These are phyloP conservation scores for Penstemon eatonii DNA, from an alignment of 257 asterid genomes.

Conservation along the genomic window DNA sequence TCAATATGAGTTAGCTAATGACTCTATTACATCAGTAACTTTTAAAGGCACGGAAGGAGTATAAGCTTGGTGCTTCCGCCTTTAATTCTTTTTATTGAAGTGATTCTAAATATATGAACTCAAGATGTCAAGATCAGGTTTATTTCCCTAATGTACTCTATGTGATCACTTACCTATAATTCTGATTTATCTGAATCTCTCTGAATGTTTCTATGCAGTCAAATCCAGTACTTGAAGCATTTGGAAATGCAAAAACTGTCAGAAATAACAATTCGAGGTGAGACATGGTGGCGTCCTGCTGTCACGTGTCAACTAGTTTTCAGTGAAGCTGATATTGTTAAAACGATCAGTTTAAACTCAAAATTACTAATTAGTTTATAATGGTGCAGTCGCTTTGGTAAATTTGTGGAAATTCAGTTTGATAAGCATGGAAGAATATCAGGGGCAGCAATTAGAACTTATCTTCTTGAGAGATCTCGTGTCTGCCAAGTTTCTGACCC, in stretches of 20 bases:
- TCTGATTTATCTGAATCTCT: constrained; percentile 24
- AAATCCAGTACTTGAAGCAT: constrained; percentile 98
- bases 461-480: constrained; percentile 97
- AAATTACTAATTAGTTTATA: constrained; percentile 22
- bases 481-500: constrained; percentile 98
- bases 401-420: constrained; percentile 95
- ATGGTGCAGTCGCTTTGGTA: constrained; percentile 91
- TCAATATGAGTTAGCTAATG: constrained; percentile 1
- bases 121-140: background rate
- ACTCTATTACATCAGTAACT: background rate
- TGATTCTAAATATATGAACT: background rate
- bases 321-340: constrained; percentile 1
- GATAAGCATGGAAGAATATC: constrained; percentile 92
- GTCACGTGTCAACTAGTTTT: background rate
- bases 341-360: background rate
- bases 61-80: constrained; percentile 8
- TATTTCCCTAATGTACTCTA: constrained; percentile 11
- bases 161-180: constrained; percentile 18
- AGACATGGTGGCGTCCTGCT: constrained; percentile 21
- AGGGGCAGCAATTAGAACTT: constrained; percentile 97
- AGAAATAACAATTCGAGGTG: constrained; percentile 97
- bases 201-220: constrained; percentile 64
- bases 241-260: constrained; percentile 99
- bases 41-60: background rate
- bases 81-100: constrained; percentile 7